Conservation (phyloP, 2,329 filamentous ascomycete genomes). For the Tetracladium maxilliforme region DNA sequence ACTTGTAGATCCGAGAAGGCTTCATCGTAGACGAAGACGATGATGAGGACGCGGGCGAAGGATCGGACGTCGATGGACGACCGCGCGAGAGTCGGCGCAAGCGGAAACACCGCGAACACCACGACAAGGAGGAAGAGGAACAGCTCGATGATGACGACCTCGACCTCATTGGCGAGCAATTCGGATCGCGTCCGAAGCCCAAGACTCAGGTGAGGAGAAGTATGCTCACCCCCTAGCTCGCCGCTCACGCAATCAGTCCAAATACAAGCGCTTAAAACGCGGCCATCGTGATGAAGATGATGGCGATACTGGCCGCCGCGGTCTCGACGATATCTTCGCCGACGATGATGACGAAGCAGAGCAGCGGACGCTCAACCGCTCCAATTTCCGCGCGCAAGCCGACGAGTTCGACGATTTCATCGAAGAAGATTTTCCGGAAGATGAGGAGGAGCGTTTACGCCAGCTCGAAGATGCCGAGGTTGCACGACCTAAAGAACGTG, state of each 20-base stretch:
- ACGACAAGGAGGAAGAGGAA: conserved; percentile 74
- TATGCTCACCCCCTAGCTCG: conserved; percentile 7
- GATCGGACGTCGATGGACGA: conserved; percentile 28
- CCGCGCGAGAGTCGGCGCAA: conserved; percentile 50
- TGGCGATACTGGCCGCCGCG: conserved; percentile 47
- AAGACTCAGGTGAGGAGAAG: conserved; percentile 47
- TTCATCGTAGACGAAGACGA: conserved; percentile 94
- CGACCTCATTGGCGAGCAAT: conserved; percentile 76
- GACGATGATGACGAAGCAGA: conserved; percentile 75
- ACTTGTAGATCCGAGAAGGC: conserved; percentile 64
- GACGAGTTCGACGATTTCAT: conserved; percentile 95
- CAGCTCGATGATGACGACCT: conserved; percentile 87
- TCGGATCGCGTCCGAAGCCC: conserved; percentile 52
- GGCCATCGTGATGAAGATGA: conserved; percentile 68
- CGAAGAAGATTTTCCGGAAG: conserved; percentile 84
- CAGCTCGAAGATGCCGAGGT: conserved; percentile 81
- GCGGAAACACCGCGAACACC: conserved; percentile 56
- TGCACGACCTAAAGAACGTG: conserved; percentile 60
- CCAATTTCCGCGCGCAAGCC: conserved; percentile 24
- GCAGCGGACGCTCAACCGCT: conserved; percentile 27
- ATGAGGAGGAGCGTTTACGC: conserved; percentile 62
- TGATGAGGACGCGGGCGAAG: conserved; percentile 54
- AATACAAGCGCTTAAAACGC: conserved; percentile 93
- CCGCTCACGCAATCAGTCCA: conserved; percentile 44
- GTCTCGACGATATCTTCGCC: conserved; percentile 85